Percentiles rank a stretch among this genome's conserved stretches.
phyloP scores from a whole-genome alignment of 257 asterid genomes.

The Penstemon eatonii region DNA sequence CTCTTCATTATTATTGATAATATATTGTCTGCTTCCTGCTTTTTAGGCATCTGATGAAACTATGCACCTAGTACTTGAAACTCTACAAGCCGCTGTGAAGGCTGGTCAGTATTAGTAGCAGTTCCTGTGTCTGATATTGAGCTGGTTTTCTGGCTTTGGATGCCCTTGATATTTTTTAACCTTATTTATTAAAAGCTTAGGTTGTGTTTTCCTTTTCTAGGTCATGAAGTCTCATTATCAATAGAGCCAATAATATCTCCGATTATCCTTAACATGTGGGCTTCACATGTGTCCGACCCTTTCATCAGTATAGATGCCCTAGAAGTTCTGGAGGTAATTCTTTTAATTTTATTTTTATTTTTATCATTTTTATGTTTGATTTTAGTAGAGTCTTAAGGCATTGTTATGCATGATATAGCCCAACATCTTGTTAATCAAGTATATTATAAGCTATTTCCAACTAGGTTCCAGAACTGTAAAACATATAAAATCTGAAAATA shows the following conservation, averaged over 20 bases:
- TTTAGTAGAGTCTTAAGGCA: constrained; percentile 4
- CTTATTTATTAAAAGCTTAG: constrained; percentile 21
- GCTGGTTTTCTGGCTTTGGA: constrained; percentile 22
- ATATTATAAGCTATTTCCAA: not conserved
- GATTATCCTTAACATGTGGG: constrained; percentile 91
- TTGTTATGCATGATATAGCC: not conserved
- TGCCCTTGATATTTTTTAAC: constrained; percentile 23
- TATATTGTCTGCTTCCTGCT: constrained; percentile 31
- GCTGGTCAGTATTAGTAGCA: constrained; percentile 64
- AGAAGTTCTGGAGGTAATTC: constrained; percentile 87
- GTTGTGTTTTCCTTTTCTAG: constrained; percentile 41
- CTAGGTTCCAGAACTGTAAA: not conserved
- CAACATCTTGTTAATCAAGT: not conserved
- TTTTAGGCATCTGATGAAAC: constrained; percentile 95
- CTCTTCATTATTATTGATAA: constrained; percentile 23
- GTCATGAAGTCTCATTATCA: constrained; percentile 60
- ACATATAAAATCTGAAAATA: not conserved
- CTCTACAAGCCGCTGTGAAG: constrained; percentile 78
- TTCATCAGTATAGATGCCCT: constrained; percentile 92
- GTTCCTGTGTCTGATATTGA: constrained; percentile 12
- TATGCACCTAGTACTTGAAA: constrained; percentile 95
- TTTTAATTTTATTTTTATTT: constrained; percentile 9
- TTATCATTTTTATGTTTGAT: constrained; percentile 5
- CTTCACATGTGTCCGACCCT: constrained; percentile 91
- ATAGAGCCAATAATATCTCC: constrained; percentile 84